These are phyloP conservation scores for Russula vinacea DNA, from an alignment of 768 basidiomycete species.

Conservation along the genomic window DNA sequence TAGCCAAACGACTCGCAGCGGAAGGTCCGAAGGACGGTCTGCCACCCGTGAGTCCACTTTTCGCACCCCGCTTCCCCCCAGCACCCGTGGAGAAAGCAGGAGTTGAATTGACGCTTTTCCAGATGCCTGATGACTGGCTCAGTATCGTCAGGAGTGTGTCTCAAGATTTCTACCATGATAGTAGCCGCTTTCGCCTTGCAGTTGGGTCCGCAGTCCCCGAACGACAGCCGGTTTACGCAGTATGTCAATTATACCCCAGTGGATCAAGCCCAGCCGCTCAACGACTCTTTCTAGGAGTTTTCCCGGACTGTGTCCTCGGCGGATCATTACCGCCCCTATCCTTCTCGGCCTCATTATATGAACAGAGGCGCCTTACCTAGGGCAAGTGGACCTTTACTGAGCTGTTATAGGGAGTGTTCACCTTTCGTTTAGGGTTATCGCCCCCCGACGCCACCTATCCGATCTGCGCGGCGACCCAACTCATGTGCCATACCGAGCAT, in stretches of 20 bases:
- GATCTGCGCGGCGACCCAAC: slow-evolving; percentile 24
- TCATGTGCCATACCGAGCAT: slow-evolving; percentile 16
- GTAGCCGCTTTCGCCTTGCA: slow-evolving; percentile 1
- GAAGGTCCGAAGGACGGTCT: background rate
- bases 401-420: background rate
- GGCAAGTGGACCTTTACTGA: slow-evolving; percentile 13
- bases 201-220: background rate
- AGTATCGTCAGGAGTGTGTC: slow-evolving; percentile 14
- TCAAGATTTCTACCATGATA: slow-evolving; percentile 9
- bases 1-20: background rate
- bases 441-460: slow-evolving; percentile 38
- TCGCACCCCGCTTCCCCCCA: background rate
- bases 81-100: background rate
- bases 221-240: slow-evolving; percentile 7
- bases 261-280: background rate
- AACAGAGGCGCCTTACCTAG: slow-evolving; percentile 12
- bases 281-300: slow-evolving; percentile 3
- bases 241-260: background rate
- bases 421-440: slow-evolving; percentile 33
- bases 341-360: slow-evolving; percentile 4
- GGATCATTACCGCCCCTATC: slow-evolving; percentile 6
- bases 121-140: slow-evolving; percentile 26
- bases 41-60: slow-evolving; percentile 18
- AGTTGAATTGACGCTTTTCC: background rate
- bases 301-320: slow-evolving; percentile 7